Evolutionary conservation across 2,329 filamentous ascomycete species (phyloP).

Genomic region (Talaromyces pinophilus): DNA sequence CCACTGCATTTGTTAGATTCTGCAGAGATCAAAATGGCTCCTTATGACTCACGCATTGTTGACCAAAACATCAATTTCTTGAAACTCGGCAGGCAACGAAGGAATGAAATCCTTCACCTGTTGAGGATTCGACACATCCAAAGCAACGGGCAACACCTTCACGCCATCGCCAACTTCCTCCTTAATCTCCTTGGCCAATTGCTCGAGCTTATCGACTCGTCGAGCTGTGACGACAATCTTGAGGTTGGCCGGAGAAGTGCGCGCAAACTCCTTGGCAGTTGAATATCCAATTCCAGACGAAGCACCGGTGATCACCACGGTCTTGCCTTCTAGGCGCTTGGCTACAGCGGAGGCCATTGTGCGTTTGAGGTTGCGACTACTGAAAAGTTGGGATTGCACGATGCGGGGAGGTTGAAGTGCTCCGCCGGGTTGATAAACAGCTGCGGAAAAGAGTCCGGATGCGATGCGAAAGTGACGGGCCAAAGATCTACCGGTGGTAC

Average conservation of each 20-base stretch:
- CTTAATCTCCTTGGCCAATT: conserved; percentile 74
- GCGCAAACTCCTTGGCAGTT: conserved; percentile 85
- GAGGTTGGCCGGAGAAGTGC: conserved; percentile 75
- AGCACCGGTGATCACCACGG: conserved; percentile 85
- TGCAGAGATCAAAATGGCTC: conserved; percentile 19
- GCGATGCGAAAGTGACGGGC: conserved; percentile 10
- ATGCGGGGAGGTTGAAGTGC: neutral
- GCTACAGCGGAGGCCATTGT: conserved; percentile 69
- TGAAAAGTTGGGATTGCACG: conserved; percentile 9
- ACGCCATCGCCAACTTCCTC: conserved; percentile 77
- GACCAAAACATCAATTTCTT: conserved; percentile 81
- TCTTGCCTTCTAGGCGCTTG: conserved; percentile 90
- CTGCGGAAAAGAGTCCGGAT: conserved; percentile 17
- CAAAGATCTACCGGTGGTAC: conserved; percentile 7
- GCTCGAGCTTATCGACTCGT: conserved; percentile 72
- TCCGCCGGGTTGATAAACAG: neutral
- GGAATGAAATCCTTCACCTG: conserved; percentile 73
- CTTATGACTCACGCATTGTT: conserved; percentile 80
- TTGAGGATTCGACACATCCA: conserved; percentile 81
- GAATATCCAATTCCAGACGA: conserved; percentile 82
- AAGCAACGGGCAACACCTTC: conserved; percentile 75
- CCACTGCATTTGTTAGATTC: conserved; percentile 57
- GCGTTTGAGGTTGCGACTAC: conserved; percentile 31
- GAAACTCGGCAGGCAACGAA: conserved; percentile 76
- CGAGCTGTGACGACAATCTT: conserved; percentile 88